phyloP scores from a whole-genome alignment of 2,329 filamentous ascomycete species.

The Neonectria hederae region DNA sequence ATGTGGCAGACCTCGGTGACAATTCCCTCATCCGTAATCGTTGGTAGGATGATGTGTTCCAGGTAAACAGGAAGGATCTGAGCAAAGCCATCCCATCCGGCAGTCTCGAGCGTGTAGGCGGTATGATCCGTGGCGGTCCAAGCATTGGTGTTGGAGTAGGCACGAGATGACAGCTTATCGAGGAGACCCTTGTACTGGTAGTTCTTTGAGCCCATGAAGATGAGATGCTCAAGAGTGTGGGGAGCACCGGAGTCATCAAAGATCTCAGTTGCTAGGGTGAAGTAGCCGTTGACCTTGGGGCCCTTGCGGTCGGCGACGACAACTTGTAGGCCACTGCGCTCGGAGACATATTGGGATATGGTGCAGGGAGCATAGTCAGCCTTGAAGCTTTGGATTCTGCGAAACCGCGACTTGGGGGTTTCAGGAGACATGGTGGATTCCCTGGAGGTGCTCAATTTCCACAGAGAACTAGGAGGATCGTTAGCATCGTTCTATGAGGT shows the following conservation, averaged over 20 bases:
- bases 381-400: constrained; percentile 84
- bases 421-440: constrained; percentile 62
- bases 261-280: constrained; percentile 95
- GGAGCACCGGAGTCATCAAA: constrained; percentile 96
- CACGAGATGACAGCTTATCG: constrained; percentile 91
- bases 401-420: constrained; percentile 70
- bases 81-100: constrained; percentile 96
- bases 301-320: constrained; percentile 92
- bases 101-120: constrained; percentile 92
- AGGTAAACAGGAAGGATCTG: constrained; percentile 95
- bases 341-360: constrained; percentile 96
- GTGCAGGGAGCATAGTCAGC: constrained; percentile 89
- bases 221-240: constrained; percentile 83
- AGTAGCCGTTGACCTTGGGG: constrained; percentile 95
- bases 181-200: constrained; percentile 96
- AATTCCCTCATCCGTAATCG: constrained; percentile 90
- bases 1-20: constrained; percentile 97
- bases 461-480: constrained; percentile 29
- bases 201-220: constrained; percentile 91
- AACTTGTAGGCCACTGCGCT: constrained; percentile 92
- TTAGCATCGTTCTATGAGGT: constrained; percentile 17
- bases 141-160: constrained; percentile 94
- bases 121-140: constrained; percentile 98
- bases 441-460: constrained; percentile 32
- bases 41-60: constrained; percentile 91